Percentiles rank a stretch among this genome's conserved stretches.
Conservation (phyloP, 257 asterid species). For the Solanum chilense region DNA sequence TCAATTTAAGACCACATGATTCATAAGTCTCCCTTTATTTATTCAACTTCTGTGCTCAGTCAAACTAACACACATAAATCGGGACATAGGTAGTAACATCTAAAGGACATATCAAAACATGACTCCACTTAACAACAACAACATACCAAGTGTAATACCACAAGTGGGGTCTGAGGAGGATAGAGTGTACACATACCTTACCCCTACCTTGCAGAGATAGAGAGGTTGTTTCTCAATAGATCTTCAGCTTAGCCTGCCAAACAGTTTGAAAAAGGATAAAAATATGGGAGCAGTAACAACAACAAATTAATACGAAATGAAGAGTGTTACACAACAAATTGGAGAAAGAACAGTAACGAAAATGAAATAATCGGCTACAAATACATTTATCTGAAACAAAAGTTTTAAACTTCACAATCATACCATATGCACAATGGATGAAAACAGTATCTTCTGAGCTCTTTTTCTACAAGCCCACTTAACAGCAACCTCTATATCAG, state of each 20-base stretch:
- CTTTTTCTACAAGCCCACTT: conserved; percentile 92
- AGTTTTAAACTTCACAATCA: neutral
- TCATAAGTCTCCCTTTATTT: neutral
- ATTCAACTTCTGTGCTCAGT: neutral
- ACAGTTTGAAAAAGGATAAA: neutral
- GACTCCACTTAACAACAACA: neutral
- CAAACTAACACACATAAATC: neutral
- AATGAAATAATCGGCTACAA: neutral
- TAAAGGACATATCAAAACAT: neutral
- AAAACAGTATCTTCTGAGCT: conserved; percentile 52
- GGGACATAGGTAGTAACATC: neutral
- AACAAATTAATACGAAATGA: neutral
- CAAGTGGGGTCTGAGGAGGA: too few species aligned
- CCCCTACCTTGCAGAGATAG: neutral
- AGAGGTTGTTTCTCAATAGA: too few species aligned
- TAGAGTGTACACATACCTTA: neutral
- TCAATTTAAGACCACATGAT: neutral
- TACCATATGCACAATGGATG: conserved; percentile 93
- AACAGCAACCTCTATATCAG: conserved; percentile 76
- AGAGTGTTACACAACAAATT: neutral
- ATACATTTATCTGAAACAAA: neutral
- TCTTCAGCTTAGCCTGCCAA: neutral
- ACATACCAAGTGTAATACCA: too few species aligned
- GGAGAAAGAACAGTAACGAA: neutral
- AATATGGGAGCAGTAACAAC: neutral